A percentile compares a stretch with the other conserved stretches of the same genome.
Conservation (phyloP, 805 yeast species). For the Schizosaccharomyces cryophilus region DNA sequence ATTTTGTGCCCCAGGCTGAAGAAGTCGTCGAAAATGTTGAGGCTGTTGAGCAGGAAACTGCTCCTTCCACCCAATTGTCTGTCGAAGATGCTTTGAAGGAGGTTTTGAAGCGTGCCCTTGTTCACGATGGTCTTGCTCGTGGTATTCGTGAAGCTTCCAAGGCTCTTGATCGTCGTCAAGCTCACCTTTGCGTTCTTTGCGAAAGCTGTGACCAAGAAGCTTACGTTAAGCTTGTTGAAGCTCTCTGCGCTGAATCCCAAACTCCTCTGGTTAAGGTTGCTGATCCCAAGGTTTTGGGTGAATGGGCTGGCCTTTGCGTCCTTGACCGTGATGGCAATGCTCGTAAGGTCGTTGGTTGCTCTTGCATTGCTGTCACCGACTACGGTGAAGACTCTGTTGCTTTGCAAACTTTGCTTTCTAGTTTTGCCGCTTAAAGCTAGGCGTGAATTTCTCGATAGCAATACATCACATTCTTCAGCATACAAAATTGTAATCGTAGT, state of each 20-base stretch:
- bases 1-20: constrained; percentile 38
- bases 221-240: constrained; percentile 93
- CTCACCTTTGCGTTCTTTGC: constrained; percentile 89
- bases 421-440: background rate
- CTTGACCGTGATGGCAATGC: constrained; percentile 99
- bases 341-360: constrained; percentile 99
- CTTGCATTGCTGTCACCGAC: constrained; percentile 97
- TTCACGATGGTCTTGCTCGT: constrained; percentile 99
- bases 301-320: constrained; percentile 98
- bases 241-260: constrained; percentile 92
- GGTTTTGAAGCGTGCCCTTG: constrained; percentile 91
- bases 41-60: constrained; percentile 55
- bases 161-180: constrained; percentile 88
- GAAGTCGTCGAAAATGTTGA: constrained; percentile 74
- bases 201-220: constrained; percentile 96
- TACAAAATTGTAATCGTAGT: too few species aligned
- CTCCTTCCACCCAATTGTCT: constrained; percentile 70
- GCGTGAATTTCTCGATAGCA: background rate
- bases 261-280: constrained; percentile 97
- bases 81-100: constrained; percentile 96
- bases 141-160: constrained; percentile 99
- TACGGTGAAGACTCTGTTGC: constrained; percentile 99
- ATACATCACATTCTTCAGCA: too few species aligned
- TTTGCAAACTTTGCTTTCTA: constrained; percentile 53
- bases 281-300: constrained; percentile 98